phyloP scores from a whole-genome alignment of 306 rosid genomes.

The Myrica gale region DNA sequence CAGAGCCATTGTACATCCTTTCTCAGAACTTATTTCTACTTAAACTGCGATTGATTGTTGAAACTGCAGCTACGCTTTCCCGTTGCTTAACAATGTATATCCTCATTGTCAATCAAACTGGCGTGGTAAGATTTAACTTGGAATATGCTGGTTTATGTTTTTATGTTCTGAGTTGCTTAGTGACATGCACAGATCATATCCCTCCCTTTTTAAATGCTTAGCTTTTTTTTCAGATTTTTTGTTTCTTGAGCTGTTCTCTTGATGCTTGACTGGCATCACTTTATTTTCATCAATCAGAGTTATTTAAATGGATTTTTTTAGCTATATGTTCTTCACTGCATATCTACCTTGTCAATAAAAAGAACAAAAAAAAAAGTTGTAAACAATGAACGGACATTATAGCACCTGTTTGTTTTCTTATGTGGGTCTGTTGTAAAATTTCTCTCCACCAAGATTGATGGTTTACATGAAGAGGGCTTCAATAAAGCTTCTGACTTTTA shows the following conservation, averaged over 20 bases:
- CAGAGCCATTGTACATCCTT: conserved; percentile 86
- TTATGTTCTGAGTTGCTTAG: conserved; percentile 8
- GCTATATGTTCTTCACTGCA: conserved; percentile 2
- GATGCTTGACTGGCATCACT: neutral
- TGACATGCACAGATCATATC: neutral
- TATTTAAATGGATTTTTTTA: neutral
- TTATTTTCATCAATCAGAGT: neutral
- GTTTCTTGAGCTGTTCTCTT: neutral
- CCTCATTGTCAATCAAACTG: conserved; percentile 59
- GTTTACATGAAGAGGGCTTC: conserved; percentile 10
- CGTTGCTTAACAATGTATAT: conserved; percentile 78
- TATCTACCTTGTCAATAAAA: conserved; percentile 8
- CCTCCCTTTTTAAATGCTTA: neutral
- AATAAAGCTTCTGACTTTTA: conserved; percentile 31
- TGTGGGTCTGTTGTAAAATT: neutral
- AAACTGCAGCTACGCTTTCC: conserved; percentile 73
- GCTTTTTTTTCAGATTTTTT: neutral
- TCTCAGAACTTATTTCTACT: conserved; percentile 89
- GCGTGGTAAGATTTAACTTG: conserved; percentile 50
- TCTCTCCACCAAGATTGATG: conserved; percentile 12
- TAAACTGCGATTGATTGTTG: conserved; percentile 68
- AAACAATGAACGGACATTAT: neutral
- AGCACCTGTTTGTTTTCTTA: neutral
- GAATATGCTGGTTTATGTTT: conserved; percentile 22
- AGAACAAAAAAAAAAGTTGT: neutral